A percentile compares a stretch with the other conserved stretches of the same genome.
phyloP scores from a whole-genome alignment of 1,139 yeast species.

The Taphrina deformans region DNA sequence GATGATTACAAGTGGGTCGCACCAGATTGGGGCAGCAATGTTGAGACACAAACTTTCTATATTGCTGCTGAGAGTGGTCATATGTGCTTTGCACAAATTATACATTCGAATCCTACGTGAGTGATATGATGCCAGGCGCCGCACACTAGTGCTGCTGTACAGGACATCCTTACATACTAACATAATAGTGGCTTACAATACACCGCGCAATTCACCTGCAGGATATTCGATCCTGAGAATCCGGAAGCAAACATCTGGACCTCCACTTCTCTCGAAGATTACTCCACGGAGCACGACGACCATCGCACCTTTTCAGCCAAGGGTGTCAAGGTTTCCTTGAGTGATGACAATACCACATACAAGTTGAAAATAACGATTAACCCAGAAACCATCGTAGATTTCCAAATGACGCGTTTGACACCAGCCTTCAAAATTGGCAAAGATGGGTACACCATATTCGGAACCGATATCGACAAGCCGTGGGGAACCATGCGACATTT shows the following conservation, averaged over 20 bases:
- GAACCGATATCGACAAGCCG: conserved; percentile 71
- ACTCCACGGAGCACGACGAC: conserved; percentile 58
- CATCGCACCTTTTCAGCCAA: conserved; percentile 38
- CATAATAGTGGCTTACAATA: conserved; percentile 16
- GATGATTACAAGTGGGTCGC: conserved; percentile 73
- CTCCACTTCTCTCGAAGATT: conserved; percentile 81
- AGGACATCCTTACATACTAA: no score
- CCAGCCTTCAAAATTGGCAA: conserved; percentile 88
- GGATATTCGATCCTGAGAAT: conserved; percentile 60
- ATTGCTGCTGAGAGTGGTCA: conserved; percentile 65
- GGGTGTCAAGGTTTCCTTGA: conserved; percentile 61
- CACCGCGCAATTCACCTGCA: conserved; percentile 92
- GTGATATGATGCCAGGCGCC: no score
- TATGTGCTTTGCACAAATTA: conserved; percentile 84
- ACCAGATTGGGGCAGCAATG: conserved; percentile 74
- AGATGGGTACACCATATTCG: conserved; percentile 81
- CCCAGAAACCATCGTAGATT: conserved; percentile 70
- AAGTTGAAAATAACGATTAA: conserved; percentile 65
- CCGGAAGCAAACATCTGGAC: conserved; percentile 72
- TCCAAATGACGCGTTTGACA: conserved; percentile 60
- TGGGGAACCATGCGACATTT: conserved; percentile 98
- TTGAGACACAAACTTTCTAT: conserved; percentile 92
- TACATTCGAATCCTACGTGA: conserved; percentile 88
- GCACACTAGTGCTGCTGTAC: no score
- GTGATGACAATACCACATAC: conserved; percentile 58